Base-by-base conservation (phyloP, 2,329 filamentous ascomycete genomes). In the Ceratocystis destructans region DNA sequence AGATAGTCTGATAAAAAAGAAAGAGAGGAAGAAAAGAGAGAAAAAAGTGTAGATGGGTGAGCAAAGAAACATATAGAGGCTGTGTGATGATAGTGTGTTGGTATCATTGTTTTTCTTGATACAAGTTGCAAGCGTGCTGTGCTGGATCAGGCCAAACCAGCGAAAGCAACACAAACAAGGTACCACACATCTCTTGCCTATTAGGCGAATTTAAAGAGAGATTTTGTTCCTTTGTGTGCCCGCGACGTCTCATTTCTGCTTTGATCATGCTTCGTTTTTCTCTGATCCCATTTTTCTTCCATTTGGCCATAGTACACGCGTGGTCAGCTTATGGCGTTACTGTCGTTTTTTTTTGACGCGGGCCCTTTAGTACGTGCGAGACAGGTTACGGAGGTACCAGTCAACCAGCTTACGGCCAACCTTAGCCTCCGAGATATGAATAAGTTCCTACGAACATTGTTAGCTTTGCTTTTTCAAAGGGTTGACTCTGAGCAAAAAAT, bases 371-470 rank as follows among this genome's bases (percentile, higher is more conserved):
- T 99, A 99, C 68, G 92, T 95, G 76, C 94, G 87, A 69, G 92
- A 89, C 74, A 99, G 82, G 82, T 99, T 99, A 75, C 94, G 87
- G 75, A 99, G 84, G 78, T 99, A 99, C 94, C 94, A 99, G 79
- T 99, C 94, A 70, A 99, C 93, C 73, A 99, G 81, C 80, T 94
- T 95, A 73, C 94, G 85, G 74, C 94, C 94, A 68, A 96, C 91
- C 87, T 99, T 99, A 71, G 93, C 93, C 79, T 99, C 94, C 68
- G 93, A 96, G 72, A 99, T 94, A 79, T 99, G 94, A 76, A 99
- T 99, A 73, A 99, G 80, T 75, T 99, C 93, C 88, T 91, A 62
- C 65, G 22, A 55, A 50, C 7, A 6, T 37, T 10, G 12, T 31
- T 55, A 66, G 68, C 70, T 50, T 50, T 50, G 17, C 3, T 48